Percentiles rank a stretch among this genome's conserved stretches.
phyloP scores from a whole-genome alignment of 1,284 basidiomycete genomes.

The Paramarasmius palmivorus region DNA sequence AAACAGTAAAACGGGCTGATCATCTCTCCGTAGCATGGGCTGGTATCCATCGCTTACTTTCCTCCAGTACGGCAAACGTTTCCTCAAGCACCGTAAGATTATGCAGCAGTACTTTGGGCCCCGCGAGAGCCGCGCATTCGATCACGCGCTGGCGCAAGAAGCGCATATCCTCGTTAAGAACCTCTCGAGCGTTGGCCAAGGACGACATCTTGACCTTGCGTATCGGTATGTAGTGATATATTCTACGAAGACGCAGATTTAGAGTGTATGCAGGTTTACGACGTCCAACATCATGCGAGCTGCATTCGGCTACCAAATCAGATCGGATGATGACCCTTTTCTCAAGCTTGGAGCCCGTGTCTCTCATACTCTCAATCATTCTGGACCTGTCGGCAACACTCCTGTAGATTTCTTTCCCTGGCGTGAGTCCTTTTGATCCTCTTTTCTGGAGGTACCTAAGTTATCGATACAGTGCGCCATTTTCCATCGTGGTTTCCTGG shows the following conservation, averaged over 20 bases:
- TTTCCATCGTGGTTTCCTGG: conserved; percentile 29
- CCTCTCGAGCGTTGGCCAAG: conserved; percentile 7
- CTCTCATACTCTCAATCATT: conserved; percentile 12
- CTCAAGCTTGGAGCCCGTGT: conserved; percentile 14
- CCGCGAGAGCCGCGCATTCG: conserved; percentile 15
- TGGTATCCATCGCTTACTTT: conserved; percentile 18
- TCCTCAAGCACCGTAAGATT: conserved; percentile 20
- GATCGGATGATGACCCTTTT: conserved; percentile 22
- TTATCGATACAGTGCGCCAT: conserved; percentile 17
- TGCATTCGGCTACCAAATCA: conserved; percentile 23
- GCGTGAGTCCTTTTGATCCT: conserved; percentile 8
- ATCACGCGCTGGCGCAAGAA: conserved; percentile 17
- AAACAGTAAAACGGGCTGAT: not conserved
- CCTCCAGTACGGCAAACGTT: conserved; percentile 19
- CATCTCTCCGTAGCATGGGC: conserved; percentile 19
- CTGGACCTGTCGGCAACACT: conserved; percentile 22
- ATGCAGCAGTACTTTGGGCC: conserved; percentile 17
- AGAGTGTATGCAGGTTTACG: conserved; percentile 17
- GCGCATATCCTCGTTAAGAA: conserved; percentile 18
- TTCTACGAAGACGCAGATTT: not conserved
- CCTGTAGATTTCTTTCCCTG: conserved; percentile 22
- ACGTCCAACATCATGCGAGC: conserved; percentile 22
- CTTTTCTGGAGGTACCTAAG: conserved; percentile 4
- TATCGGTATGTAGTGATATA: conserved; percentile 11
- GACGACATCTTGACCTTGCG: conserved; percentile 12